Evolutionary conservation across 108 stramenopile species (phyloP), one percentile per base, ranked within the genome.

Genomic region (Asterionellopsis glacialis): DNA sequence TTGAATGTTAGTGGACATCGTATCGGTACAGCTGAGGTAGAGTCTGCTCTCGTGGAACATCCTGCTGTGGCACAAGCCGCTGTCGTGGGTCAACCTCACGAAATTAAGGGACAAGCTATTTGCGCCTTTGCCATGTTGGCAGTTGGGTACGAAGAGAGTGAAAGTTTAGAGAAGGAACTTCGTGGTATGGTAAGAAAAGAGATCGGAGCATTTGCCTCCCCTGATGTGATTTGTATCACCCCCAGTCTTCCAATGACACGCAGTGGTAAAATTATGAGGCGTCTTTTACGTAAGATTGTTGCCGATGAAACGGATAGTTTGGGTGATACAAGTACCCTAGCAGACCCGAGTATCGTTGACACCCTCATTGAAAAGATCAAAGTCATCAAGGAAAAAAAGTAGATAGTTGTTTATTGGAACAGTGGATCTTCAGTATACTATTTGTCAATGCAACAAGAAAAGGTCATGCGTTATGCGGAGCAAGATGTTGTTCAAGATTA

Each of bases 1-100:
- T 74, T 99, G 28, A 99, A 99, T 76, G 80, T 81, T 25, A 90
- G 87, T 48, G 98, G 98, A 19, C 97, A 98, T 75, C 80, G 97
- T 24, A 94, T 97, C 70, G 96, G 96, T 51, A 94, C 94, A 12
- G 97, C 95, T 13, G 87, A 92, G 65, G 91, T 97, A 1, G 98
- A 98, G 69, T 83, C 82, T 48, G 97, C 97, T 5, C 77, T 99
- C 28, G 96, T 97, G 27, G 81, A 75, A 0, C 93, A 96, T 73
- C 73, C 80, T 21, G 77, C 79, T 11, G 95, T 96, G 27, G 87
- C 93, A 50, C 93, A 96, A 67, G 90, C 95, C 10, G 95, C 95
- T 15, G 91, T 94, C 28, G 93, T 96, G 11, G 95, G 93, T 14
- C 50, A 85, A 59, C 95, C 95, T 0, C 91, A 96, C 65, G 87